Base-by-base conservation (phyloP, 2,329 filamentous ascomycete genomes). In the Diaporthe ampelina region DNA sequence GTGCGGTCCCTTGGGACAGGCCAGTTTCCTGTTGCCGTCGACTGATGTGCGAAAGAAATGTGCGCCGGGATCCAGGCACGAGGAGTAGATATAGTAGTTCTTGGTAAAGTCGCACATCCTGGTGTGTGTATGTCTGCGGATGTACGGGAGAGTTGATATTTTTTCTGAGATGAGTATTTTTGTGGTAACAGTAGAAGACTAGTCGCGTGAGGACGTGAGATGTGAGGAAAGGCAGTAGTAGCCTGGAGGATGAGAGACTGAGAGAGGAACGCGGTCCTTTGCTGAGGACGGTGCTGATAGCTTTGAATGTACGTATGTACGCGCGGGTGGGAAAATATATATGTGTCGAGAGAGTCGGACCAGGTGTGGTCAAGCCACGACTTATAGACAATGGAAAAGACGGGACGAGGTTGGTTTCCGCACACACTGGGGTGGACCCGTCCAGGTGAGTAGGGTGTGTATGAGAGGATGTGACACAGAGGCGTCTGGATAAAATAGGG, bases 71-170 rank as follows among this genome's bases (percentile, higher is more conserved):
- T 94, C 91, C 73, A 88, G 83, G 80, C 93, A 95, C 57, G 90
- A 88, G 73, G 91, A 91, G 84, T 94, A 94, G 82, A 95, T 92
- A 83, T 94, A 94, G 82, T 92, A 94, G 83, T 94, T 94, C 79
- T 93, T 93, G 79, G 91, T 93, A 80, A 92, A 94, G 81, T 90
- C 86, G 80, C 89, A 91, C 89, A 91, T 90, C 74, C 37, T 85
- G 79, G 73, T 29, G 40, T 45, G 67, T 19, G 21, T 1, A 17
- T 13, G 32, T 43, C 40, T 58, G 37, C 13, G 26, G 26, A 19
- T 40, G 40, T 26, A 17, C 4, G n/a, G 8, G 13, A 7, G 65
- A 54, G 24, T 17, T 54, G 21, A 37, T 54, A 15, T 26, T 13
- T 32, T 17, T 29, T 26, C 35, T 3, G 29, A 24, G 19, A 40